These are phyloP conservation scores for Thalassia testudinum DNA, from an alignment of 116 monocot species.

Conservation along the genomic window DNA sequence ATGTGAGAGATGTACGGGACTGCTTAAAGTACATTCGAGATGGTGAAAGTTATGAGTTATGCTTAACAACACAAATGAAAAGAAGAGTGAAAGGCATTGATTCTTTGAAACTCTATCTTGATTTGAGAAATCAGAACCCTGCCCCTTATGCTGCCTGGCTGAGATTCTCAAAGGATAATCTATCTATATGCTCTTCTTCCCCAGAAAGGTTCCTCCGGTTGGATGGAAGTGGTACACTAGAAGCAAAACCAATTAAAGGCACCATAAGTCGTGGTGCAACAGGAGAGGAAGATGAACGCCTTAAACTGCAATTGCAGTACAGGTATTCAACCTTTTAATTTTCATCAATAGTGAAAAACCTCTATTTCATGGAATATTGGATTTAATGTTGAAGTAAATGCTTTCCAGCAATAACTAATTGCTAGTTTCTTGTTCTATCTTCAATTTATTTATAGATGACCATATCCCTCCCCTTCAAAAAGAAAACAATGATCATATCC, in stretches of 20 bases:
- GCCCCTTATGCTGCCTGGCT: constrained; percentile 97
- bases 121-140: constrained; percentile 68
- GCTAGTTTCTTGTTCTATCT: too few relatives aligned
- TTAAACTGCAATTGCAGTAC: constrained; percentile 56
- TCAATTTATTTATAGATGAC: too few relatives aligned
- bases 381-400: too few relatives aligned
- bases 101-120: constrained; percentile 47
- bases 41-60: constrained; percentile 93
- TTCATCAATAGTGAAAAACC: too few relatives aligned
- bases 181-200: constrained; percentile 77
- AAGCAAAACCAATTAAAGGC: constrained; percentile 96
- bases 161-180: constrained; percentile 54
- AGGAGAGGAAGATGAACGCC: constrained; percentile 54
- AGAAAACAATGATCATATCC: too few relatives aligned
- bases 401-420: too few relatives aligned
- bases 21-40: constrained; percentile 73
- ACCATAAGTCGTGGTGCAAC: constrained; percentile 79
- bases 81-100: constrained; percentile 29
- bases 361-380: too few relatives aligned
- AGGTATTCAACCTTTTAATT: constrained; percentile 33
- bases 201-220: constrained; percentile 85
- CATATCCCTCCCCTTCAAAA: too few relatives aligned
- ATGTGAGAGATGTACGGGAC: constrained; percentile 58
- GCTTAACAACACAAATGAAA: constrained; percentile 85
- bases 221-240: constrained; percentile 43